A percentile compares a stretch with the other conserved stretches of the same genome.
phyloP scores from a whole-genome alignment of 2,329 filamentous ascomycete genomes.

The Talaromyces sp. region DNA sequence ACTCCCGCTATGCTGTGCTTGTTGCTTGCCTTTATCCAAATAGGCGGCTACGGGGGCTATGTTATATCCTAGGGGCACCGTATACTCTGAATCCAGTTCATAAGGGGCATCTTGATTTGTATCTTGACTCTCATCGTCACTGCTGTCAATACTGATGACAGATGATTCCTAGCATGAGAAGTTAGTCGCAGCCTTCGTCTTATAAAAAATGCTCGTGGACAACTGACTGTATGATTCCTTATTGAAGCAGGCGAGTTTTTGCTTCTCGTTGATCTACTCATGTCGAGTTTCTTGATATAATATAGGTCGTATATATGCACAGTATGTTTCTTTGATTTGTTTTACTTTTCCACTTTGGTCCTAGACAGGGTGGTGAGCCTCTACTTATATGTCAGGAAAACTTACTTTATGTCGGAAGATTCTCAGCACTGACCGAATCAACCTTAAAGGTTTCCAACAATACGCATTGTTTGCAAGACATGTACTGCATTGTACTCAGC shows the following conservation, averaged over 20 bases:
- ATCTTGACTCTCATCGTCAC: not conserved
- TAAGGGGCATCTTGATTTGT: constrained; percentile 15
- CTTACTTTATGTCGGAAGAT: not conserved
- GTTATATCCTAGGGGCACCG: not conserved
- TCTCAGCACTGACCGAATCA: not conserved
- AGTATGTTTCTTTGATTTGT: not conserved
- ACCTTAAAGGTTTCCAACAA: too few species aligned
- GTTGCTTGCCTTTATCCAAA: not conserved
- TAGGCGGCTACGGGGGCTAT: not conserved
- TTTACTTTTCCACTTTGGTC: not conserved
- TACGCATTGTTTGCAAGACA: not conserved
- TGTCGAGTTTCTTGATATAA: not conserved
- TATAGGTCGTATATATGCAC: not conserved
- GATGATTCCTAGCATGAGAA: not conserved
- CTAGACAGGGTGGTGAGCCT: not conserved
- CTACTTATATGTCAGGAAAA: not conserved
- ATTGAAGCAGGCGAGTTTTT: not conserved
- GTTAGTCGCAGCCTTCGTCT: not conserved
- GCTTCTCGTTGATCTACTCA: too few species aligned
- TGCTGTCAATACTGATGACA: not conserved
- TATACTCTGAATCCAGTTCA: constrained; percentile 19
- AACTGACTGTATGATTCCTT: not conserved
- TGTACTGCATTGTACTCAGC: not conserved
- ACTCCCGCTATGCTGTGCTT: not conserved
- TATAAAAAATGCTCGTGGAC: not conserved